A percentile compares a stretch with the other conserved stretches of the same genome.
These are phyloP conservation scores for Rhytidhysteron rufulum DNA, from an alignment of 2,329 filamentous ascomycete species.

Conservation along the genomic window DNA sequence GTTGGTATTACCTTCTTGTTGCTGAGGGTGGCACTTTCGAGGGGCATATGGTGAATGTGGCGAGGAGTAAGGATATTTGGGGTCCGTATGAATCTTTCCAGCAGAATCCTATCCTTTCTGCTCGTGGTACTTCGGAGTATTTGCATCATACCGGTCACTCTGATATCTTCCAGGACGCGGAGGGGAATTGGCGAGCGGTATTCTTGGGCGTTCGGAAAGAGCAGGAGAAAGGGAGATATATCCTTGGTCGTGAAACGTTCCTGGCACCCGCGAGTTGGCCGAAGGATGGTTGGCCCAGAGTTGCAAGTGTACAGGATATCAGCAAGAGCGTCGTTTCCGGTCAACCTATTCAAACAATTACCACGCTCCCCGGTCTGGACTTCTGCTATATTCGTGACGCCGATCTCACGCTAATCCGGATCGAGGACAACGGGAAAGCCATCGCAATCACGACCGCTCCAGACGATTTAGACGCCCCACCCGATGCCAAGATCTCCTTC, in stretches of 20 bases:
- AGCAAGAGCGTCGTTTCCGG: too few species aligned
- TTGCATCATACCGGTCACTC: constrained; percentile 35
- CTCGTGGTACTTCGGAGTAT: constrained; percentile 28
- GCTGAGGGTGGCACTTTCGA: constrained; percentile 40
- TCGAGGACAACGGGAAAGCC: too few species aligned
- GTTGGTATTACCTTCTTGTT: constrained; percentile 34
- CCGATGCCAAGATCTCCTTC: too few species aligned
- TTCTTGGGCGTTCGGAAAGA: constrained; percentile 32
- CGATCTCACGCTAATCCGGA: too few species aligned
- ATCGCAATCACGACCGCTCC: too few species aligned
- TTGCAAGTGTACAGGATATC: too few species aligned
- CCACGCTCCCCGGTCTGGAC: too few species aligned
- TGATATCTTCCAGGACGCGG: constrained; percentile 32
- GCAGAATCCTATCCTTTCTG: constrained; percentile 40
- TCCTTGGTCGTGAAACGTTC: constrained; percentile 32
- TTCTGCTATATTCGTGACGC: too few species aligned
- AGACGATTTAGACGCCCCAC: too few species aligned
- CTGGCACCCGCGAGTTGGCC: constrained; percentile 59
- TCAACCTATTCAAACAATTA: too few species aligned
- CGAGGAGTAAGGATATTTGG: constrained; percentile 34
- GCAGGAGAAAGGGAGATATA: constrained; percentile 28
- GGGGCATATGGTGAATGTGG: constrained; percentile 38
- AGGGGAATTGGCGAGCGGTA: constrained; percentile 32
- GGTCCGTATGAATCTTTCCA: constrained; percentile 41
- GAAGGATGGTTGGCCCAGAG: constrained; percentile 62